Base-by-base conservation (phyloP, 2,329 filamentous ascomycete genomes). In the Elsinoe necatrix region DNA sequence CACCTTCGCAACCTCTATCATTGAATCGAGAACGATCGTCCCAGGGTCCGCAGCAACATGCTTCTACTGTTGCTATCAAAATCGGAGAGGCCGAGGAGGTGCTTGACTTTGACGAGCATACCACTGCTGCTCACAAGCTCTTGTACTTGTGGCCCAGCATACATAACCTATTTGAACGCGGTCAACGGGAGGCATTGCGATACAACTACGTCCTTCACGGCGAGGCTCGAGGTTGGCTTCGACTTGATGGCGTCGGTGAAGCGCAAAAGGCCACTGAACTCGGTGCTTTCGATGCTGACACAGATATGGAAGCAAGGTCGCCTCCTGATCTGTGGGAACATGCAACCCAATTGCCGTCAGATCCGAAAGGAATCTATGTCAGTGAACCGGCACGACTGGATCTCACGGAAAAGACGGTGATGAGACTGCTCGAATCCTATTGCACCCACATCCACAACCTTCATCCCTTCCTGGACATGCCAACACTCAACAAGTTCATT, bases 91-190 rank as follows among this genome's bases (percentile, higher is more conserved):
- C 55, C 27, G 57, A 59, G 56, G 54, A 9, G 77, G 80, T 5
- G 73, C 71, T 55, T 31, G 11, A 95, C 57, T 87, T 89, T 0
- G 81, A 84, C 25, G 88, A 95, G 62, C 92, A 97, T 66, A 95
- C 89, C 0, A 96, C 91, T 0, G 82, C 89, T n/a, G 90, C 90
- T 1, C 88, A 93, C 52, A 81, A 90, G 60, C 75, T 97, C 16
- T 74, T 97, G 72, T 77, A 66, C 72, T 78, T 60, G 67, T 96
- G 66, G 82, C 88, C 31, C 56, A 70, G 57, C 63, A 75, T 64
- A 60, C 47, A 68, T 64, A 58, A 70, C 62, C 62, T 71, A 59
- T 61, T 70, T n/a, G 47, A 59, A 43, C 16, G 12, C 12, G 16
- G 16, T 20, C 57, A 59, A 34, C 62, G 64, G n/a, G 55, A 63